Evolutionary conservation across 441 rosid species (phyloP), one percentile per base, ranked within the genome.

Genomic region (Erodium moschatum): DNA sequence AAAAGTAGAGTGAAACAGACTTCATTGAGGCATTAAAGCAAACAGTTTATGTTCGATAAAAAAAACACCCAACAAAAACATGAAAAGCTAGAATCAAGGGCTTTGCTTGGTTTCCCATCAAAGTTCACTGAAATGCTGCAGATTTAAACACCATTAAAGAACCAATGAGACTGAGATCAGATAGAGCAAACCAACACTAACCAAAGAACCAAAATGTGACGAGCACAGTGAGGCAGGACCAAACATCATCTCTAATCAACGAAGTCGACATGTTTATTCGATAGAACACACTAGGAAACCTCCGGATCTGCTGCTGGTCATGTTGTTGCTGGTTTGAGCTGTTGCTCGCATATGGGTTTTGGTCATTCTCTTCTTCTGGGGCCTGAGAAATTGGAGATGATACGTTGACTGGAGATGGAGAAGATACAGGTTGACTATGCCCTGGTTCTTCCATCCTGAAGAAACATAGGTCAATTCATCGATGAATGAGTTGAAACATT

Each of bases 121-220:
- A 38, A 38, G 9, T 38, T 38, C 44, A 38, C 44, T 38, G 9
- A 38, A 38, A 38, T 38, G 44, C 44, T 5, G 6, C 1, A 38
- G 9, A 38, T 9, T 38, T 38, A 6, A 38, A 38, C 44, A 38
- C 44, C 44, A 38, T 38, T 5, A 38, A 38, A 38, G 44, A 38
- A 38, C 44, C 7, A 38, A 38, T 9, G 9, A 38, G 9, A 38
- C 44, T 38, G 9, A 38, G 9, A 6, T 38, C 44, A 38, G 1
- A 38, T 38, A 4, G 44, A 38, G 44, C 44, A 38, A 38, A 38
- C 7, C 56, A 50, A 50, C 44, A 70, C 78, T 0, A 35, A 86
- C 90, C 90, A 48, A 84, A 81, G 66, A 80, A 68, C 81, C 88
- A 84, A 52, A 84, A 84, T 24, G 80, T 71, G 62, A 76, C 38